These are phyloP conservation scores for Trametes hirsuta DNA, from an alignment of 1,284 basidiomycete genomes.

Conservation along the genomic window DNA sequence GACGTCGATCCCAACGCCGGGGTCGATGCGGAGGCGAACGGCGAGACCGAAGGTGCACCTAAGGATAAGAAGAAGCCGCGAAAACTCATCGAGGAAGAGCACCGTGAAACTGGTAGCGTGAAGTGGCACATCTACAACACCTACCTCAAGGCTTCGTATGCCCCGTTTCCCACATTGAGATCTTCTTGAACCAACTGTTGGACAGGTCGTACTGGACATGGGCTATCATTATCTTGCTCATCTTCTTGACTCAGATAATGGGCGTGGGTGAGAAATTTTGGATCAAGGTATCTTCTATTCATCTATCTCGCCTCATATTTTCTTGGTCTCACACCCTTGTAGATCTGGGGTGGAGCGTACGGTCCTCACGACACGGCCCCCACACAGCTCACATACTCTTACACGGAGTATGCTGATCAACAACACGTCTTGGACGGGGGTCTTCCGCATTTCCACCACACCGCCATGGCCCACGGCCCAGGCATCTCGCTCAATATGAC, in stretches of 20 bases:
- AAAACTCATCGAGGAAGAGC: slow-evolving; percentile 71
- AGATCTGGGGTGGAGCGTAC: slow-evolving; percentile 71
- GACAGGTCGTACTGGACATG: slow-evolving; percentile 67
- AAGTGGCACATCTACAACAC: slow-evolving; percentile 81
- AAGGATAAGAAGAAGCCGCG: slow-evolving; percentile 54
- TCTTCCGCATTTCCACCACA: slow-evolving; percentile 39
- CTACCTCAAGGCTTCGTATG: slow-evolving; percentile 72
- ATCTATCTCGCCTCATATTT: neutral
- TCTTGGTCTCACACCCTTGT: neutral
- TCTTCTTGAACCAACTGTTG: neutral
- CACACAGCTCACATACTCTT: slow-evolving; percentile 28
- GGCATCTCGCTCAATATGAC: slow-evolving; percentile 33
- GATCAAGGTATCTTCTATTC: slow-evolving; percentile 61
- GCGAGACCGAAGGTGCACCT: slow-evolving; percentile 29
- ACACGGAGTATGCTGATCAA: slow-evolving; percentile 38
- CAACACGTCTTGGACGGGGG: slow-evolving; percentile 43
- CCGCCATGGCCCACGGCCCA: slow-evolving; percentile 29
- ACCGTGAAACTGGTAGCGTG: slow-evolving; percentile 73
- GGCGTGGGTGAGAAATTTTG: slow-evolving; percentile 68
- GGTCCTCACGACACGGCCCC: slow-evolving; percentile 23
- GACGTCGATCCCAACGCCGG: slow-evolving; percentile 36
- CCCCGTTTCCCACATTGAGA: slow-evolving; percentile 4
- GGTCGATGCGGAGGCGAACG: slow-evolving; percentile 32
- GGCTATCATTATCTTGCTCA: slow-evolving; percentile 51
- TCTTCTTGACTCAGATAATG: slow-evolving; percentile 53